A percentile compares a stretch with the other conserved stretches of the same genome.
Conservation (phyloP, 805 yeast species). For the Crinitomyces ghanaensis region DNA sequence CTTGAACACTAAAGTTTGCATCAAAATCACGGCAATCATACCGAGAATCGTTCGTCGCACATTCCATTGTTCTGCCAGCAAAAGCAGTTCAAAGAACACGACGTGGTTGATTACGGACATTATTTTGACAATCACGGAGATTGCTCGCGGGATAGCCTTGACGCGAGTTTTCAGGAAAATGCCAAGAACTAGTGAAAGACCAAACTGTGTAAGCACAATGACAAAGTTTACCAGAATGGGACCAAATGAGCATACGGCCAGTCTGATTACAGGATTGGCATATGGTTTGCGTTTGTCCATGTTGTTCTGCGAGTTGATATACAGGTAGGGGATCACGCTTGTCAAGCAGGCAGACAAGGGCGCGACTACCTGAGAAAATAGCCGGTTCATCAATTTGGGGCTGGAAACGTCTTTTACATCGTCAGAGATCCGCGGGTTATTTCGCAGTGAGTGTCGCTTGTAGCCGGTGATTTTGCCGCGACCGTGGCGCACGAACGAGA, state of each 20-base stretch:
- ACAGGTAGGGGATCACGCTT: constrained; percentile 48
- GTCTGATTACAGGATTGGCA: constrained; percentile 42
- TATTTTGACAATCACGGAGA: constrained; percentile 48
- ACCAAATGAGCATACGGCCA: constrained; percentile 29
- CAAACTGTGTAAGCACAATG: constrained; percentile 28
- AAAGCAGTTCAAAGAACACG: constrained; percentile 47
- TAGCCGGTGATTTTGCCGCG: constrained; percentile 89
- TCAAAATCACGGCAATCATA: constrained; percentile 39
- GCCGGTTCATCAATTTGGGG: constrained; percentile 58
- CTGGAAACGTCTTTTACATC: constrained; percentile 37
- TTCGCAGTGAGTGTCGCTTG: constrained; percentile 59
- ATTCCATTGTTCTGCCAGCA: constrained; percentile 59
- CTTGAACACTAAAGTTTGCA: constrained; percentile 51
- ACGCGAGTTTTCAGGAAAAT: background rate
- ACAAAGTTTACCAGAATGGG: constrained; percentile 18
- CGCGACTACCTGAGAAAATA: constrained; percentile 56
- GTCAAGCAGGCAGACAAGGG: constrained; percentile 36
- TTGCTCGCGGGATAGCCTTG: constrained; percentile 17
- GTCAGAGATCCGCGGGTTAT: constrained; percentile 33
- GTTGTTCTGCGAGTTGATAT: constrained; percentile 64
- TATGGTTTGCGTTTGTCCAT: constrained; percentile 34
- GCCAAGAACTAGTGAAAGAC: constrained; percentile 45
- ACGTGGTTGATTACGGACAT: constrained; percentile 43
- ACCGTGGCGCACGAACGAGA: constrained; percentile 55
- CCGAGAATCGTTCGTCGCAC: constrained; percentile 51